A percentile compares a stretch with the other conserved stretches of the same genome.
These are phyloP conservation scores for Saturnispora ahearnii DNA, from an alignment of 805 yeast genomes.

Conservation along the genomic window DNA sequence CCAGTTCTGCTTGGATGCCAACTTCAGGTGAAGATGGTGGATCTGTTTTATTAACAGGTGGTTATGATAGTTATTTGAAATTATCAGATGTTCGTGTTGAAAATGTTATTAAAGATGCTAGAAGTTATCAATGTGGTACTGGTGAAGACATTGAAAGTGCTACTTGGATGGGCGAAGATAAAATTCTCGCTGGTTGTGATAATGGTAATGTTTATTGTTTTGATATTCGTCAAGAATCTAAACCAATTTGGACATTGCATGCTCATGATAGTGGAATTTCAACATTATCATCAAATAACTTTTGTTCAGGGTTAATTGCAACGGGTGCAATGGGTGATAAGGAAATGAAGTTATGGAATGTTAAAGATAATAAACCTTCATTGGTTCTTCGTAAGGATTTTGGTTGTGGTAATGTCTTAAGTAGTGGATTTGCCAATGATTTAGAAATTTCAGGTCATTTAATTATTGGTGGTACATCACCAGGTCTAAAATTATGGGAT, in stretches of 20 bases:
- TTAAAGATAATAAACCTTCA: conserved; percentile 48
- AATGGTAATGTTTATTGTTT: conserved; percentile 82
- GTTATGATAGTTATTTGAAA: conserved; percentile 79
- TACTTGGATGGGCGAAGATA: conserved; percentile 55
- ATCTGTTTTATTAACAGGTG: conserved; percentile 75
- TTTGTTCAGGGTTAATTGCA: conserved; percentile 62
- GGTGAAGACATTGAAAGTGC: conserved; percentile 77
- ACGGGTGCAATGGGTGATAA: conserved; percentile 93
- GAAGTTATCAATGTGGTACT: conserved; percentile 52
- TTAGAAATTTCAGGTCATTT: conserved; percentile 71
- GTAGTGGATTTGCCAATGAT: conserved; percentile 79
- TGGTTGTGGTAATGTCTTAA: conserved; percentile 87
- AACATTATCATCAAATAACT: conserved; percentile 59
- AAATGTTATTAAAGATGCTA: conserved; percentile 49
- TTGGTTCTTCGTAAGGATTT: conserved; percentile 88
- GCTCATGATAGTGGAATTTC: conserved; percentile 96
- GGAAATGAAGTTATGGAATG: conserved; percentile 79
- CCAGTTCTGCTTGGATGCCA: conserved; percentile 80
- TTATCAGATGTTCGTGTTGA: conserved; percentile 78
- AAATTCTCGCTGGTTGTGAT: conserved; percentile 71
- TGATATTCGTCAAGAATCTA: conserved; percentile 59
- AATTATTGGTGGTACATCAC: conserved; percentile 78
- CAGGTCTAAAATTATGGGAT: conserved; percentile 89
- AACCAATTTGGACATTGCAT: conserved; percentile 89
- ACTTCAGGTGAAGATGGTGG: conserved; percentile 37